phyloP scores from a whole-genome alignment of 371 early-diverging fungal species.

The Blakeslea trispora region DNA sequence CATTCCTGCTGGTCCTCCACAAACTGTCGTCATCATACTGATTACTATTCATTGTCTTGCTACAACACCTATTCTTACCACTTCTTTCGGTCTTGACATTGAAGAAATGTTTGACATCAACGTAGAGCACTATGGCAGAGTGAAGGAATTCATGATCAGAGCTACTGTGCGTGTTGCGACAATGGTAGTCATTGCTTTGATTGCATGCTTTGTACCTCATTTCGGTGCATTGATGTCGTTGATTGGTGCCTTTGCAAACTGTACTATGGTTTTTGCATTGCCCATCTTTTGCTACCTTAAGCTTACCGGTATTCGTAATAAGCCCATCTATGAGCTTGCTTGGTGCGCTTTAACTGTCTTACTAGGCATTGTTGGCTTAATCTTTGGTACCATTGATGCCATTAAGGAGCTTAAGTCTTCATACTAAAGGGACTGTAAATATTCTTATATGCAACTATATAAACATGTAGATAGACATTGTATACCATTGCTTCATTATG shows the following conservation, averaged over 20 bases:
- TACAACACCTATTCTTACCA: conserved; percentile 79
- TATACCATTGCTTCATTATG: background rate
- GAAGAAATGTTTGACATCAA: conserved; percentile 57
- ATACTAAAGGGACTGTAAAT: conserved; percentile 10
- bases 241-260: conserved; percentile 79
- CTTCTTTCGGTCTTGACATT: conserved; percentile 70
- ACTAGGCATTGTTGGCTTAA: conserved; percentile 71
- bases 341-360: conserved; percentile 60
- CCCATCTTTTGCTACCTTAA: conserved; percentile 79
- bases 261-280: conserved; percentile 79
- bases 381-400: conserved; percentile 77
- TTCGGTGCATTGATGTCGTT: conserved; percentile 84
- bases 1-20: conserved; percentile 65
- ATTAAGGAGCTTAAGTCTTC: conserved; percentile 51
- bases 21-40: conserved; percentile 61
- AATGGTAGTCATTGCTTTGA: conserved; percentile 43
- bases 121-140: conserved; percentile 43
- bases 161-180: conserved; percentile 15
- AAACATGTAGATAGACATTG: background rate
- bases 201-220: conserved; percentile 76
- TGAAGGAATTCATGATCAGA: conserved; percentile 22
- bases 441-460: conserved; percentile 29
- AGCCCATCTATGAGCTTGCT: conserved; percentile 57
- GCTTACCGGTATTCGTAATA: conserved; percentile 67
- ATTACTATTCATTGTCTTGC: conserved; percentile 78